A percentile compares a stretch with the other conserved stretches of the same genome.
phyloP scores from a whole-genome alignment of 768 basidiomycete genomes.

The Cubamyces sp. region DNA sequence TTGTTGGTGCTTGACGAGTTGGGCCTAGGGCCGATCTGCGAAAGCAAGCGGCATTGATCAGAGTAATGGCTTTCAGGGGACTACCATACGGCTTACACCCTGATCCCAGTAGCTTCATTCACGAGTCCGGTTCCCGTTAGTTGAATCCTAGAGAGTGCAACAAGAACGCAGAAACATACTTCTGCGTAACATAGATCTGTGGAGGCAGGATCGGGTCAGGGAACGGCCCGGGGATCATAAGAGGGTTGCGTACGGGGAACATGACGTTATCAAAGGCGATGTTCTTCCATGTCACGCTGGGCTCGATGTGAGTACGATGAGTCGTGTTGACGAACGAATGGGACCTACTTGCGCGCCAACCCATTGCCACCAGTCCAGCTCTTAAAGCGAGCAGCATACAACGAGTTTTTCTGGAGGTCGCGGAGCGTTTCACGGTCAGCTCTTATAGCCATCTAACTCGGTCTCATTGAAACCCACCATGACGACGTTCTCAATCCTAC shows the following conservation, averaged over 20 bases:
- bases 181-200: slow-evolving; percentile 66
- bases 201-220: background rate
- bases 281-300: slow-evolving; percentile 61
- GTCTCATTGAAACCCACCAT: slow-evolving; percentile 25
- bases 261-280: slow-evolving; percentile 55
- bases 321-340: too few species aligned
- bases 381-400: slow-evolving; percentile 69
- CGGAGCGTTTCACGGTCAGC: too few species aligned
- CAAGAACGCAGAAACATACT: slow-evolving; percentile 42
- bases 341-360: slow-evolving; percentile 51
- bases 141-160: background rate
- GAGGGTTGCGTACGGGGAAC: slow-evolving; percentile 50
- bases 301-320: background rate
- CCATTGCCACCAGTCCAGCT: slow-evolving; percentile 70
- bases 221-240: background rate
- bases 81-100: slow-evolving; percentile 39
- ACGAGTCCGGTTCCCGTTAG: background rate
- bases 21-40: slow-evolving; percentile 46
- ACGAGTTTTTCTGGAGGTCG: slow-evolving; percentile 45
- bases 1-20: slow-evolving; percentile 50
- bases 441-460: background rate
- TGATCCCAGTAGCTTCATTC: slow-evolving; percentile 63
- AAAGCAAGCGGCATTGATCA: background rate
- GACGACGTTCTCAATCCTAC: slow-evolving; percentile 35
- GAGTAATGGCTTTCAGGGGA: background rate